Evolutionary conservation across 805 yeast genomes (phyloP).

Genomic region (Metschnikowia reukaufii): DNA sequence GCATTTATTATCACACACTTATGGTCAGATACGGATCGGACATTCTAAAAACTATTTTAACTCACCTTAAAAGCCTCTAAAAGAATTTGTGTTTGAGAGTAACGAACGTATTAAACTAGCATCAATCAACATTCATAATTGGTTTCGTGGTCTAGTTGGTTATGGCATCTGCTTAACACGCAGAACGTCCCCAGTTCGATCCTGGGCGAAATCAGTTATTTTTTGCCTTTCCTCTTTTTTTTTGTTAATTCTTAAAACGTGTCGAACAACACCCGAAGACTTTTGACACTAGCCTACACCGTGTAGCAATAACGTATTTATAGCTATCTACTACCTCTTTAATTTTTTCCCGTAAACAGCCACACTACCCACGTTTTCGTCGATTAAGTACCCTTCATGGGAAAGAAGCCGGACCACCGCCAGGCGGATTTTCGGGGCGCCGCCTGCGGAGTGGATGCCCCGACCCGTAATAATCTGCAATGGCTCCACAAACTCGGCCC

Average conservation of each 20-base stretch:
- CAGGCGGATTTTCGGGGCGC: constrained; percentile 48
- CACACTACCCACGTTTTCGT: constrained; percentile 48
- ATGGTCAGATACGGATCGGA: constrained; percentile 22
- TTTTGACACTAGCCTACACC: no score
- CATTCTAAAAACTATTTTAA: no score
- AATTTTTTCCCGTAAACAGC: constrained; percentile 42
- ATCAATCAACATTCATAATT: not conserved
- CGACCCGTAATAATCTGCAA: constrained; percentile 62
- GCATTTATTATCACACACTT: not conserved
- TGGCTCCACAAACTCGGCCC: constrained; percentile 43
- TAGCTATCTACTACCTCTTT: not conserved
- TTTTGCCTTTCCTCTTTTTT: not conserved
- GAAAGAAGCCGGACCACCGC: constrained; percentile 43
- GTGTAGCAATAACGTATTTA: not conserved
- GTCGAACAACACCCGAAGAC: no score
- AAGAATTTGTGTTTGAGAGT: not conserved
- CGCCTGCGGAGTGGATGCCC: constrained; percentile 66
- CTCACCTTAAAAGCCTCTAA: no score
- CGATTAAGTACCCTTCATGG: constrained; percentile 39
- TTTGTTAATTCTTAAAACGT: no score
- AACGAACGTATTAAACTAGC: not conserved
- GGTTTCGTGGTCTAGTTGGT: constrained; percentile 94
- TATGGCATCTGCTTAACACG: constrained; percentile 51
- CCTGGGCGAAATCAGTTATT: constrained; percentile 24
- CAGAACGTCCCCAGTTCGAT: constrained; percentile 29